Conservation (phyloP, 345 rosid genomes). For the Eucalyptus regnans region DNA sequence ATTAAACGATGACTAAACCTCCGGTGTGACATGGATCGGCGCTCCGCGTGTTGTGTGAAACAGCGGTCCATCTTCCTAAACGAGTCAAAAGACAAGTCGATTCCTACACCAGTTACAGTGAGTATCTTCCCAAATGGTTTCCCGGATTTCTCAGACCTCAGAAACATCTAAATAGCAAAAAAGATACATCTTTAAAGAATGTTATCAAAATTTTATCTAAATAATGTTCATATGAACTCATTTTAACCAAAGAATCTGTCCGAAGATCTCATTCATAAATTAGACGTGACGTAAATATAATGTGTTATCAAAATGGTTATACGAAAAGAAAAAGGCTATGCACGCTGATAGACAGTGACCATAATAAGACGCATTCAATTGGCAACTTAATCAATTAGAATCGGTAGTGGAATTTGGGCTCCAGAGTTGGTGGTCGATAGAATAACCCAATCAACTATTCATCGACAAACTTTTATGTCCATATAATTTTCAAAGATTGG, state of each 20-base stretch:
- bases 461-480: neutral
- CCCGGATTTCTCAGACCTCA: neutral
- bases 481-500: neutral
- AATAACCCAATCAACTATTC: neutral
- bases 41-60: slow-evolving; percentile 89
- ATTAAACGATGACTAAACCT: slow-evolving; percentile 91
- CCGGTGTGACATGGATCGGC: slow-evolving; percentile 86
- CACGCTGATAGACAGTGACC: neutral
- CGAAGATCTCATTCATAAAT: neutral
- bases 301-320: neutral
- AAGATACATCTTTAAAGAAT: neutral
- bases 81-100: neutral
- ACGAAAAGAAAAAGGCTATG: neutral
- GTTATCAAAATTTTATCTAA: neutral
- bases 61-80: slow-evolving; percentile 66
- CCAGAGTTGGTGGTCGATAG: neutral
- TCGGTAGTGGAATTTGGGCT: neutral
- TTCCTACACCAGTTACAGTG: neutral
- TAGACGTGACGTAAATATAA: neutral
- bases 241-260: neutral
- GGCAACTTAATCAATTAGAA: neutral
- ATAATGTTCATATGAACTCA: neutral
- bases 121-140: neutral
- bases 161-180: neutral
- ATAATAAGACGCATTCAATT: neutral